Evolutionary conservation across 202 grass and related monocot genomes (phyloP), one percentile per base, ranked within the genome.

Genomic region (Panicum virgatum): DNA sequence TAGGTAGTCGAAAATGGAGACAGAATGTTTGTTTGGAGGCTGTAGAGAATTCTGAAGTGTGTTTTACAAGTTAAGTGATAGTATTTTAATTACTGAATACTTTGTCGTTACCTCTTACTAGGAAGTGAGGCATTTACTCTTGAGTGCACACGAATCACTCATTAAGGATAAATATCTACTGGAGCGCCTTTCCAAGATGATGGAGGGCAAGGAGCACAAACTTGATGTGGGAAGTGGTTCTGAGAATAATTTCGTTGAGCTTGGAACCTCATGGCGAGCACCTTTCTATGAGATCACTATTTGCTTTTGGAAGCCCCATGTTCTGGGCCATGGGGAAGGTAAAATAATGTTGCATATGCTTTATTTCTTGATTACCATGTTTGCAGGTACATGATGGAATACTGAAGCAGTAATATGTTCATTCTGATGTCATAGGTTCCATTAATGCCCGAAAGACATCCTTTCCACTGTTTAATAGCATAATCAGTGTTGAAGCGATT

Each of bases 261-360:
- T 98, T 54, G 89, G 92, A 60, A 83, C 70, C 77, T 87, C 80
- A 13, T 98, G 96, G 96, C 81, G 88, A 81, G 85, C 87, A 14
- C 88, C 90, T 66, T 83, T 98, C 14, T 95, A 40, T 78, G 90
- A 98, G 76, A 95, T 93, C 20, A 77, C 86, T 66, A 42, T 98
- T 75, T 82, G 47, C 61, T 82, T 85, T 72, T 74, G 15, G 53
- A 70, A 81, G 23, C 16, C 71, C 13, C 50, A 51, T 83, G 71
- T 34, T 50, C 40, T 48, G 50, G 60, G 79, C 22, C 64, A 71
- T 18, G 73, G 66, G 78, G 70, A 84, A 85, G 90, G 90, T 93
- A 86, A 82, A 36, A 38, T 23, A 51, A 50, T 40, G 15, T 19
- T 58, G 39, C 34, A 7, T 7, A 63, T 79, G 25, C 7, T 78